A percentile compares a stretch with the other conserved stretches of the same genome.
Conservation (phyloP, 176 grass and related monocot species). For the Rhynchospora tenuis region DNA sequence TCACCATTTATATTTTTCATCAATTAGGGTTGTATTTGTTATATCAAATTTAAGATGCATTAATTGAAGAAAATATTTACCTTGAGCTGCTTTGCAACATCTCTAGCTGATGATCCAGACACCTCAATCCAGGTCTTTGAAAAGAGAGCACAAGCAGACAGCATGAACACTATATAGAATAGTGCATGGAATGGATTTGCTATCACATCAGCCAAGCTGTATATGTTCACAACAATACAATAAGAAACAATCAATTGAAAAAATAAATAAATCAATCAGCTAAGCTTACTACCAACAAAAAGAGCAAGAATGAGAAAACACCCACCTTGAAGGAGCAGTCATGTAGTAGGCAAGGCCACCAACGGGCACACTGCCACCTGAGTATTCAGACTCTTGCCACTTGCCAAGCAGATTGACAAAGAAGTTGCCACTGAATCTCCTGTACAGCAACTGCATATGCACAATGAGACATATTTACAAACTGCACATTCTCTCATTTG, state of each 20-base stretch:
- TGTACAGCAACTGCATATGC: slow-evolving; percentile 71
- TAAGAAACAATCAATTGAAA: not conserved
- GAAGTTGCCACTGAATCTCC: slow-evolving; percentile 88
- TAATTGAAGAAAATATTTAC: slow-evolving; percentile 22
- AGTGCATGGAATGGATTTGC: slow-evolving; percentile 94
- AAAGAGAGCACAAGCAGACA: slow-evolving; percentile 78
- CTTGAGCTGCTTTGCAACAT: slow-evolving; percentile 95
- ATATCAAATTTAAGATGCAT: not conserved
- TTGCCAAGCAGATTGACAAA: slow-evolving; percentile 78
- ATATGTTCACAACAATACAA: slow-evolving; percentile 18
- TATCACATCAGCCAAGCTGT: slow-evolving; percentile 74
- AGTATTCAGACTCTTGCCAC: slow-evolving; percentile 95
- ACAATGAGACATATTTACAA: slow-evolving; percentile 22
- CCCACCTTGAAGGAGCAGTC: slow-evolving; percentile 92
- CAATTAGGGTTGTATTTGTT: not conserved
- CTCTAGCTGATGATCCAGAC: slow-evolving; percentile 84
- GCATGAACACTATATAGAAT: slow-evolving; percentile 86
- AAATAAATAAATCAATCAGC: not conserved
- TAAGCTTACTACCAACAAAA: slow-evolving; percentile 1
- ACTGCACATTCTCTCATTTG: not conserved
- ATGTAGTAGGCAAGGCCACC: slow-evolving; percentile 95
- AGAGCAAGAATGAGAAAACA: slow-evolving; percentile 12
- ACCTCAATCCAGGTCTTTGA: slow-evolving; percentile 97
- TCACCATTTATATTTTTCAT: not conserved
- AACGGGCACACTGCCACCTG: slow-evolving; percentile 73